A percentile compares a stretch with the other conserved stretches of the same genome.
Evolutionary conservation across 2,329 filamentous ascomycete species (phyloP).

Genomic region (Cryphonectria parasitica): DNA sequence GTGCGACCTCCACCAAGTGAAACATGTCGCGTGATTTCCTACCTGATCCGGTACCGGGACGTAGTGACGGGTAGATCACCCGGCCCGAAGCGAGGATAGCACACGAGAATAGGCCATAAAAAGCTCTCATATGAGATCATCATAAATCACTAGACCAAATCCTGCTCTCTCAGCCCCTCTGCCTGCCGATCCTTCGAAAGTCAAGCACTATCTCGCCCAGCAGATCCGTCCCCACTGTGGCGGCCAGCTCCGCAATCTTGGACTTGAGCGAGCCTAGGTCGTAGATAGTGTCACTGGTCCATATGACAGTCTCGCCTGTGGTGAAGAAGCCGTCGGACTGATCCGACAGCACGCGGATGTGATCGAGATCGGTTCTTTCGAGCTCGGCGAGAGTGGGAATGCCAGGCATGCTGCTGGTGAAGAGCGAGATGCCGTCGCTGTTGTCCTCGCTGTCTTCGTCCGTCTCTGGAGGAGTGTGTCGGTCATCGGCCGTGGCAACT

Average conservation of each 20-base stretch:
- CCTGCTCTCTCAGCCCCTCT: background rate
- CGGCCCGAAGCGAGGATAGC: slow-evolving; percentile 15
- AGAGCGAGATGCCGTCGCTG: slow-evolving; percentile 46
- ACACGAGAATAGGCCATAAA: background rate
- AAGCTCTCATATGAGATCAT: background rate
- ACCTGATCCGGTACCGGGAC: background rate
- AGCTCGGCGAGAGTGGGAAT: slow-evolving; percentile 61
- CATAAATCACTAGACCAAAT: background rate
- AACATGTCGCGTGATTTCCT: background rate
- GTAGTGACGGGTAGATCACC: background rate
- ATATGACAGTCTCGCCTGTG: slow-evolving; percentile 59
- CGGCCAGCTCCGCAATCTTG: slow-evolving; percentile 68
- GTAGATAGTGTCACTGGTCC: slow-evolving; percentile 57
- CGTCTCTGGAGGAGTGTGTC: background rate
- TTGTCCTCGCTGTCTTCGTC: slow-evolving; percentile 21
- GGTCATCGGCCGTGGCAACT: slow-evolving; percentile 34
- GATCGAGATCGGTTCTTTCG: slow-evolving; percentile 57
- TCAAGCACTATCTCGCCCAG: slow-evolving; percentile 62
- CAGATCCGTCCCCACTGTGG: slow-evolving; percentile 65
- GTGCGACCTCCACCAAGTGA: background rate
- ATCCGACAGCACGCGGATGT: slow-evolving; percentile 58
- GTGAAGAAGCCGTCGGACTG: slow-evolving; percentile 43
- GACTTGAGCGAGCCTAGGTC: slow-evolving; percentile 60
- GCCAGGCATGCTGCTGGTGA: slow-evolving; percentile 69
- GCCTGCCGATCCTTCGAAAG: slow-evolving; percentile 41